Evolutionary conservation across 495 filamentous ascomycete genomes (phyloP).

Genomic region (Talaromyces adpressus): DNA sequence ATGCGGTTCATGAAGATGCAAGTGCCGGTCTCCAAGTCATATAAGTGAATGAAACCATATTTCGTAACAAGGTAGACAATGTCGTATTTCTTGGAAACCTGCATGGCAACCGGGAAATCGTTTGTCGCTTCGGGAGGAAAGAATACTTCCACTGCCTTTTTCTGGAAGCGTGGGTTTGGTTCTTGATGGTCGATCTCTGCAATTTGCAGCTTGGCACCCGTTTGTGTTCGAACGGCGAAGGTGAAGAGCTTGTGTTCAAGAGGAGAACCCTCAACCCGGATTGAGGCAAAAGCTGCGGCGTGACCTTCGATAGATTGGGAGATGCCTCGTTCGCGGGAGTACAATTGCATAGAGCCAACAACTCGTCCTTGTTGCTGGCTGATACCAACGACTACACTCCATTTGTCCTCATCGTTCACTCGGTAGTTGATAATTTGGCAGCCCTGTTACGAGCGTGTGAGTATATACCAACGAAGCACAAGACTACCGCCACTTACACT

Average conservation of each 20-base stretch:
- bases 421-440: slow-evolving; percentile 99
- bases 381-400: slow-evolving; percentile 97
- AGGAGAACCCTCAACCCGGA: slow-evolving; percentile 80
- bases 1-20: slow-evolving; percentile 99
- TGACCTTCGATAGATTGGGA: slow-evolving; percentile 98
- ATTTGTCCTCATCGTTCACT: slow-evolving; percentile 89
- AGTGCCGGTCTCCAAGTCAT: slow-evolving; percentile 93
- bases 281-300: slow-evolving; percentile 87
- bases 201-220: slow-evolving; percentile 92
- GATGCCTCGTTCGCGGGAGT: slow-evolving; percentile 90
- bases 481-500: slow-evolving; percentile 46
- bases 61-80: slow-evolving; percentile 97
- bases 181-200: slow-evolving; percentile 94
- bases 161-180: slow-evolving; percentile 77
- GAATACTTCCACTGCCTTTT: slow-evolving; percentile 96
- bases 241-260: slow-evolving; percentile 93
- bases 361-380: slow-evolving; percentile 88
- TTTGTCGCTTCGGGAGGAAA: slow-evolving; percentile 92
- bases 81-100: slow-evolving; percentile 91
- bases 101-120: slow-evolving; percentile 98
- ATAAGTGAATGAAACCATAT: slow-evolving; percentile 98
- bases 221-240: slow-evolving; percentile 83
- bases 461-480: background rate
- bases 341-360: slow-evolving; percentile 92
- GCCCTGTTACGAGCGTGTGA: slow-evolving; percentile 42